Conservation (phyloP, 140 eudicot species). For the Erigeron philadelphicus region DNA sequence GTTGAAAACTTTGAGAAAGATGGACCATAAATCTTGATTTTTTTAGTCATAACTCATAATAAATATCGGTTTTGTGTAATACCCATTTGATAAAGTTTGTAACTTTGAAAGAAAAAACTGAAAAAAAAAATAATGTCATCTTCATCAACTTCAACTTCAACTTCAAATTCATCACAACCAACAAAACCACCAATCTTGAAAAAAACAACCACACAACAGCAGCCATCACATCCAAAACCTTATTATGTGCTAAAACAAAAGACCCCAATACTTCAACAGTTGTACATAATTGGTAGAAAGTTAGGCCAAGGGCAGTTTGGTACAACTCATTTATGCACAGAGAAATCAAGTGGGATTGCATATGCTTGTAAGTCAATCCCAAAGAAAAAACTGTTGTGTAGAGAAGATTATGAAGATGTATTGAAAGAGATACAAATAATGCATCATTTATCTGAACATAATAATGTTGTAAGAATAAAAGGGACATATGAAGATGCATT, state of each 20-base stretch:
- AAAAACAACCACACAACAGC: slow-evolving; percentile 23
- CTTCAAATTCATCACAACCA: slow-evolving; percentile 25
- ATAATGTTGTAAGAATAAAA: slow-evolving; percentile 60
- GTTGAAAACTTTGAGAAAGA: too few relatives aligned
- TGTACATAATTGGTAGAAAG: slow-evolving; percentile 58
- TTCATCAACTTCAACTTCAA: slow-evolving; percentile 29
- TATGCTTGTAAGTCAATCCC: slow-evolving; percentile 82
- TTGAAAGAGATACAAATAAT: slow-evolving; percentile 77
- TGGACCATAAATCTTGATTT: slow-evolving; percentile 18
- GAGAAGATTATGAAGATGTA: slow-evolving; percentile 76
- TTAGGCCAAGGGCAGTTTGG: slow-evolving; percentile 88
- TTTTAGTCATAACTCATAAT: not conserved
- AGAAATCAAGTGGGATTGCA: slow-evolving; percentile 45
- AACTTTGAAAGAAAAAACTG: not conserved
- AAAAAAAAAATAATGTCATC: slow-evolving; percentile 31
- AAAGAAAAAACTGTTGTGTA: slow-evolving; percentile 64
- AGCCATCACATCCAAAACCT: slow-evolving; percentile 35
- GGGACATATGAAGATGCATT: slow-evolving; percentile 60
- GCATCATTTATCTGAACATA: slow-evolving; percentile 71
- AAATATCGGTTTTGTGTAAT: not conserved
- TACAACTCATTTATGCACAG: slow-evolving; percentile 69
- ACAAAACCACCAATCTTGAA: slow-evolving; percentile 33
- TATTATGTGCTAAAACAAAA: slow-evolving; percentile 61
- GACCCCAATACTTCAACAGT: slow-evolving; percentile 52
- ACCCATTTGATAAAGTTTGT: slow-evolving; percentile 30